Conservation (phyloP, 768 basidiomycete species). For the Mycena filopes region DNA sequence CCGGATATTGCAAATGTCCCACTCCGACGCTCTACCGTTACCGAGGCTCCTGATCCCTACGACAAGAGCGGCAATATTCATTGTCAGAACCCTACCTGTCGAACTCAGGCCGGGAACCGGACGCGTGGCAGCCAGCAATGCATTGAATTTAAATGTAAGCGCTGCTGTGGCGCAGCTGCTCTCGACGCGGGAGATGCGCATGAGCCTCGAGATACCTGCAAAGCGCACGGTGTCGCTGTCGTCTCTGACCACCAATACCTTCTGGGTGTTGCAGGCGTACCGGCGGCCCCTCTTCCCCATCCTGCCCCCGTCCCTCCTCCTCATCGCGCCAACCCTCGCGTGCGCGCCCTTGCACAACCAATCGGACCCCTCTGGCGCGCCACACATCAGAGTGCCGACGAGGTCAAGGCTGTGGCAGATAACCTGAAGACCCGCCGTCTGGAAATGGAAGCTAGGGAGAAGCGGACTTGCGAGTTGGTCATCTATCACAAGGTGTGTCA, state of each 20-base stretch:
- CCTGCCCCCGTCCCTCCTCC: too few relatives aligned
- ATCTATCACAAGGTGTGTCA: slow-evolving; percentile 2
- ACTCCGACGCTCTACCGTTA: neutral
- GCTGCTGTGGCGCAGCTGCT: neutral
- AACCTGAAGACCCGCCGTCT: slow-evolving; percentile 6
- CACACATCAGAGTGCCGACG: neutral
- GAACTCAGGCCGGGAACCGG: neutral
- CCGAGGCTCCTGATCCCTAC: neutral
- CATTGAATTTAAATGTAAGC: slow-evolving; percentile 16
- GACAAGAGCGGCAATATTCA: neutral
- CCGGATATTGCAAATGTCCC: neutral
- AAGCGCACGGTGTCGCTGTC: neutral
- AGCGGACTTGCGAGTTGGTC: slow-evolving; percentile 1
- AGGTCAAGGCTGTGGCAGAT: neutral
- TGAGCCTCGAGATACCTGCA: slow-evolving; percentile 7
- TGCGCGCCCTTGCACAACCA: slow-evolving; percentile 6
- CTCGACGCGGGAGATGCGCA: neutral
- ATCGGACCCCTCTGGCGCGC: slow-evolving; percentile 7
- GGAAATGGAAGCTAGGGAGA: slow-evolving; percentile 13
- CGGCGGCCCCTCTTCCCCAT: too few relatives aligned
- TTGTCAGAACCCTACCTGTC: neutral
- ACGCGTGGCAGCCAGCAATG: slow-evolving; percentile 5
- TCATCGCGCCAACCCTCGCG: too few relatives aligned
- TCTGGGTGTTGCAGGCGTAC: neutral
- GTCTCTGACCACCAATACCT: neutral